Evolutionary conservation across 2,329 filamentous ascomycete species (phyloP), one percentile per base, ranked within the genome.

Genomic region (Fusarium caatingaense): DNA sequence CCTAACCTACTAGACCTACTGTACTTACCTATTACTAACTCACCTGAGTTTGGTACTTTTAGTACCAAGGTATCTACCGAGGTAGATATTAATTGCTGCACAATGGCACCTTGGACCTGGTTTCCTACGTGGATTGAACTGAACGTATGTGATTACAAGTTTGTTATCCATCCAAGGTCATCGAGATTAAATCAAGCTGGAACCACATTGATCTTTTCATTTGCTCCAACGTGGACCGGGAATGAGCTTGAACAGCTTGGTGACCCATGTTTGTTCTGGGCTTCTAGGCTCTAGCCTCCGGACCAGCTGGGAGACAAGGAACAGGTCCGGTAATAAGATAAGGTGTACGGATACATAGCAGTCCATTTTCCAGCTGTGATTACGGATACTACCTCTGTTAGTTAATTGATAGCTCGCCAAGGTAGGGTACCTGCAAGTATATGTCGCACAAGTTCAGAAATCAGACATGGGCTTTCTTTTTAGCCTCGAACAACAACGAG

Each of bases 401-500:
- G 34, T 37, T 25, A 51, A 15, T 21, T 28, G 23, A 23, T 21
- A 48, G 23, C 8, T 25, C 27, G 16, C 21, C 21, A 56, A 45
- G 42, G 12, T 23, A 21, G 42, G 37, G n/a, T 30, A 32, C 42
- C 42, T 44, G 50, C 20, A 54, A 41, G 32, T 63, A 67, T 45
- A 66, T 63, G 64, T 66, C 60, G 63, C 64, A 61, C 50, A 63
- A 63, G 54, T 45, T 40, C 51, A 53, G 57, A 51, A 50, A 56
- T 44, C 51, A 53, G 57, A 51, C 60, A 56, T 61, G 55, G 65
- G 55, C 60, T 66, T 47, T 48, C 41, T 30, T 56, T 54, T 68
- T 68, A 68, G 65, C 66, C 66, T 69, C 66, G 61, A 69, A 70
- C 66, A 67, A 48, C 64, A 69, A 69, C 66, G 67, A 70, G 63